These are phyloP conservation scores for Serendipita indica DNA, from an alignment of 768 basidiomycete species.

Conservation along the genomic window DNA sequence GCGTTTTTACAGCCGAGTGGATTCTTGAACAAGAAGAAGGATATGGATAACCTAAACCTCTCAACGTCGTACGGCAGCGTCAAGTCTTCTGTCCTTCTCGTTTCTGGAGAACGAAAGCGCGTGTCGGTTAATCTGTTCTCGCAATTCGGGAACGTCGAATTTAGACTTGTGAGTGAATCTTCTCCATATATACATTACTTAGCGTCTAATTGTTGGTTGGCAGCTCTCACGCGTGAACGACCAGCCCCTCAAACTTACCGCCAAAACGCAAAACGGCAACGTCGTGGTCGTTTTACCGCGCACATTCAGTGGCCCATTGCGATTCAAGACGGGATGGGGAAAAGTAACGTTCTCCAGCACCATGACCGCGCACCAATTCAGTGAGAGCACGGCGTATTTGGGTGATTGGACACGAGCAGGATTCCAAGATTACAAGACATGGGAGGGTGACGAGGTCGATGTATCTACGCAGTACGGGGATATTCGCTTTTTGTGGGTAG, in stretches of 20 bases:
- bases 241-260: neutral
- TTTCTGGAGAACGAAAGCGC: neutral
- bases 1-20: neutral
- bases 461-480: neutral
- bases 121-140: neutral
- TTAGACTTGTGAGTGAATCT: neutral
- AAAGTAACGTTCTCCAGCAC: neutral
- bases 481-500: neutral
- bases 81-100: neutral
- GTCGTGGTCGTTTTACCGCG: neutral
- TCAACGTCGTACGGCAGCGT: neutral
- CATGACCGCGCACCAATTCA: neutral
- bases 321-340: neutral
- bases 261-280: neutral
- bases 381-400: neutral
- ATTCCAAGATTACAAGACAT: neutral
- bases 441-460: slow-evolving; percentile 1
- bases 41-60: neutral
- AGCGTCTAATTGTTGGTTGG: neutral
- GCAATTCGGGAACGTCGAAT: neutral
- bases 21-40: neutral
- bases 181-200: neutral
- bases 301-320: neutral
- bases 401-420: neutral
- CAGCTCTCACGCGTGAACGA: neutral